Evolutionary conservation across 2,329 filamentous ascomycete species (phyloP), one percentile per base, ranked within the genome.

Genomic region (Cytospora schulzeri): DNA sequence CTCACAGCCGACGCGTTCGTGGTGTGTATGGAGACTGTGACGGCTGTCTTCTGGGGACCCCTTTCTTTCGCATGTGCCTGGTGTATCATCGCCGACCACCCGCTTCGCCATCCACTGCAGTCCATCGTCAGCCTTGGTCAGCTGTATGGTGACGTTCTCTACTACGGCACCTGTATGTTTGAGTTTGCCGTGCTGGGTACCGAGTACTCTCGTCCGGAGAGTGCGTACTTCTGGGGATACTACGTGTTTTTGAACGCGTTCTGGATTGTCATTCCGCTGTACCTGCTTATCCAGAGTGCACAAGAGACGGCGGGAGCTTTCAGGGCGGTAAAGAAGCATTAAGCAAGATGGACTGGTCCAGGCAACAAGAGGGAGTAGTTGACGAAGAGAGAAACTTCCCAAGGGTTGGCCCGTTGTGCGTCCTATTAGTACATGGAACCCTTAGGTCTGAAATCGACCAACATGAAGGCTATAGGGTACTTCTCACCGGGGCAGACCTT

Each of bases 11-110:
- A 86, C 69, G 71, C 80, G 24, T 85, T 86, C 68, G 74, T 83
- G n/a, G 75, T 84, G n/a, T 80, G 78, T 69, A 85, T 85, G 82
- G 83, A 86, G 72, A 75, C 80, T 62, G 71, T 85, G 63, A 85
- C 83, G 8, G 82, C 83, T 38, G 71, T 80, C 50, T 74, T 76
- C 69, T 85, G 83, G 83, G 83, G 83, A 1, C 83, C 83, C 1
- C 71, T 85, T 51, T 85, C 81, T 48, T 81, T 85, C 67, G 57
- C 77, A 41, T 74, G 77, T 66, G 82, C 80, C 3, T 79, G 73
- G 69, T 75, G 73, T 68, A 80, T 85, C 69, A 73, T 78, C 52
- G 73, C 72, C 50, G 71, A 76, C 22, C 77, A 81, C 67, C 79
- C 81, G 8, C 71, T 80, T 6, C 81, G 83, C 9, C 77, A 85